Evolutionary conservation across 306 rosid species (phyloP).

Genomic region (Amphicarpaea edgeworthii): DNA sequence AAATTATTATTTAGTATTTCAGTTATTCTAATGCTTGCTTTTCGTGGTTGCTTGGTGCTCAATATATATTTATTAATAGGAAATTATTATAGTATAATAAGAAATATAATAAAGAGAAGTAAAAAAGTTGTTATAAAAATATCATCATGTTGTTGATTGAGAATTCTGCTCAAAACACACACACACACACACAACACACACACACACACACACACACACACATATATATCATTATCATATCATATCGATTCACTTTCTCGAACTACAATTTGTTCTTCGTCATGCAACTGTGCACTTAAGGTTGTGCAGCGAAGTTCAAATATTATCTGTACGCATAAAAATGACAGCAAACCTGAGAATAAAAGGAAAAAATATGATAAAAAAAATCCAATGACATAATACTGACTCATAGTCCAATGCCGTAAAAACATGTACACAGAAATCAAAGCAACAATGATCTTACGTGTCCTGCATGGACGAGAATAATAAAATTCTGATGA

Average conservation of each 20-base stretch:
- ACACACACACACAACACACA: too few species aligned
- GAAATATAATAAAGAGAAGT: too few species aligned
- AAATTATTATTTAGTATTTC: constrained; percentile 45
- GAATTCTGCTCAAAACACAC: too few species aligned
- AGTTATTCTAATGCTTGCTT: constrained; percentile 33
- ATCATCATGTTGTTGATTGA: too few species aligned
- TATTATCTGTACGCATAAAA: not conserved
- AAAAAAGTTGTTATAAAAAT: too few species aligned
- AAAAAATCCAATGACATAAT: constrained; percentile 13
- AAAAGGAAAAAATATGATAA: not conserved
- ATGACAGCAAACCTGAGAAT: not conserved
- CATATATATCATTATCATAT: not conserved
- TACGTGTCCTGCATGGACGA: not conserved
- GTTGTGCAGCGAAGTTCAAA: constrained; percentile 1
- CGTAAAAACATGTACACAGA: not conserved
- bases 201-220: too few species aligned
- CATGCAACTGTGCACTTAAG: not conserved
- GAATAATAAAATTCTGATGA: too few species aligned
- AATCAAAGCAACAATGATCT: not conserved
- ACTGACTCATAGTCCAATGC: constrained; percentile 20
- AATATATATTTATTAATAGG: not conserved
- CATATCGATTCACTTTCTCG: constrained; percentile 11
- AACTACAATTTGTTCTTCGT: constrained; percentile 31
- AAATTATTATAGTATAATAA: not conserved
- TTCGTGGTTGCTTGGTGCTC: constrained; percentile 16